These are phyloP conservation scores for Aegilops tauschii DNA, from an alignment of 176 grass and related monocot genomes.

Conservation along the genomic window DNA sequence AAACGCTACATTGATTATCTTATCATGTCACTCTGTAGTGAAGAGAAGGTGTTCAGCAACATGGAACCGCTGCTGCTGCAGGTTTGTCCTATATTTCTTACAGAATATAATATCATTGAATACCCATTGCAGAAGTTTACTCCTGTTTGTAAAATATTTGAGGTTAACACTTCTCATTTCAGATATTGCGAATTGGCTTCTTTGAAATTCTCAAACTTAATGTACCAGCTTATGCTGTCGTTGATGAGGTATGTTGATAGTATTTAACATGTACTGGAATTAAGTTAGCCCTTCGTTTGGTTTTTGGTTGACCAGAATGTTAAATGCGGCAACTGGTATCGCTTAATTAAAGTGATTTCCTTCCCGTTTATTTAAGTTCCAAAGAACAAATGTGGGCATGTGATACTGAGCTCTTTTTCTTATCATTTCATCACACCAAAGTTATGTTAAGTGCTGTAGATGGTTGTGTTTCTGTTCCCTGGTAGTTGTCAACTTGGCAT, in stretches of 20 bases:
- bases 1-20: slow-evolving; percentile 89
- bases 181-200: slow-evolving; percentile 90
- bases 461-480: background rate
- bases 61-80: slow-evolving; percentile 92
- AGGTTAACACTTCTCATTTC: slow-evolving; percentile 35
- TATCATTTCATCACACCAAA: slow-evolving; percentile 10
- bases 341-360: background rate
- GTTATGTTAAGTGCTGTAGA: slow-evolving; percentile 4
- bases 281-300: slow-evolving; percentile 9
- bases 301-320: slow-evolving; percentile 22
- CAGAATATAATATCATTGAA: slow-evolving; percentile 5
- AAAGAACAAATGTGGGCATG: background rate
- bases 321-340: background rate
- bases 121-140: slow-evolving; percentile 7
- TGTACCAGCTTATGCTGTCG: slow-evolving; percentile 84
- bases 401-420: background rate
- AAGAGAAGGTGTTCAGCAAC: slow-evolving; percentile 73
- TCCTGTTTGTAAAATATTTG: slow-evolving; percentile 10
- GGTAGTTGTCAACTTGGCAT: background rate
- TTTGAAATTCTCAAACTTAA: slow-evolving; percentile 87
- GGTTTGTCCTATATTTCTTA: slow-evolving; percentile 45
- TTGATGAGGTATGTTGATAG: slow-evolving; percentile 69
- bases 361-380: background rate
- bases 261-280: background rate
- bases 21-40: slow-evolving; percentile 81